Evolutionary conservation across 2,329 filamentous ascomycete species (phyloP).

Genomic region (Apiospora aurea): DNA sequence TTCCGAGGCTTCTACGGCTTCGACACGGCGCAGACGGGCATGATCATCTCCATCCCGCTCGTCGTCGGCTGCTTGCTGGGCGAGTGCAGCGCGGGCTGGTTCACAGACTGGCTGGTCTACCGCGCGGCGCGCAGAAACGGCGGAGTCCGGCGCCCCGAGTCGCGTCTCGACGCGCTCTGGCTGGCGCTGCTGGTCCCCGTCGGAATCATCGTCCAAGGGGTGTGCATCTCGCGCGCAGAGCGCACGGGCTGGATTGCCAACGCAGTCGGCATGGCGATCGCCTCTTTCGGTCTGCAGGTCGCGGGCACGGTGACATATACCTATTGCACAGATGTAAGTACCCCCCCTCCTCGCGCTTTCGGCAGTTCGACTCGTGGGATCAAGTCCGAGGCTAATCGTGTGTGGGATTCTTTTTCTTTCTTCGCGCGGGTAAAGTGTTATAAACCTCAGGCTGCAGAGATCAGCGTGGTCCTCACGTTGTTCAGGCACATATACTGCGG

Average conservation of each 20-base stretch:
- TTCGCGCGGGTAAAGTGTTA: constrained; percentile 34
- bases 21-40: constrained; percentile 34
- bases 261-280: constrained; percentile 46
- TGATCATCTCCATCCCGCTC: constrained; percentile 37
- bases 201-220: constrained; percentile 37
- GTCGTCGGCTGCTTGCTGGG: constrained; percentile 37
- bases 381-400: neutral
- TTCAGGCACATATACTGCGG: constrained; percentile 43
- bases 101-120: constrained; percentile 40
- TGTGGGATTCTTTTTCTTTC: too few relatives aligned
- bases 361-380: too few relatives aligned
- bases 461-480: constrained; percentile 43
- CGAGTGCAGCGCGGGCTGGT: constrained; percentile 37
- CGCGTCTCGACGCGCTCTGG: constrained; percentile 43
- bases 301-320: constrained; percentile 45
- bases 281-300: constrained; percentile 44
- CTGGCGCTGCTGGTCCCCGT: constrained; percentile 37
- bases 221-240: constrained; percentile 39
- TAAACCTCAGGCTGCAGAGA: constrained; percentile 45
- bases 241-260: constrained; percentile 41
- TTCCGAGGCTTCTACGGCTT: constrained; percentile 36
- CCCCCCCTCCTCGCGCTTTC: neutral
- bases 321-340: constrained; percentile 41
- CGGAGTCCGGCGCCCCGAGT: constrained; percentile 37
- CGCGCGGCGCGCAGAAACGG: constrained; percentile 39